Base-by-base conservation (phyloP, 2,329 filamentous ascomycete genomes). In the Diaporthe velutina region DNA sequence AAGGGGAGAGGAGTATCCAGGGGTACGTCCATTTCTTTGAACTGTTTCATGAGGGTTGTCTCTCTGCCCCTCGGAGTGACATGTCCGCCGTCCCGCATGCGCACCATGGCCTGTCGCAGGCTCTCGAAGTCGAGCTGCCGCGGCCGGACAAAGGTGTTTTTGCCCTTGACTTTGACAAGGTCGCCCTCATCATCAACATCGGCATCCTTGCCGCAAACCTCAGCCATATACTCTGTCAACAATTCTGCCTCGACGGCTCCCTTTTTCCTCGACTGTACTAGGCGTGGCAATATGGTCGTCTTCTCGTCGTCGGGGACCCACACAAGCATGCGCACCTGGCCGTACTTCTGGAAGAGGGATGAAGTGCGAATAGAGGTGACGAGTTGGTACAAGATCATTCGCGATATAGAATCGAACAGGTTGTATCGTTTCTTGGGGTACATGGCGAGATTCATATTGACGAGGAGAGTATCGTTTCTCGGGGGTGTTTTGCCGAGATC, bases 241-340 rank as follows among this genome's bases (percentile, higher is more conserved):
- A 93, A 83, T 77, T 95, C 92, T 2, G 89, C 86, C 70, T 93
- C 86, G 6, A 94, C 81, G 6, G 90, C 86, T 30, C 87, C 81
- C 60, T 91, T 92, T 55, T 83, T 87, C n/a, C 93, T 89, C 1
- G 85, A 82, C 45, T 85, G 82, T 3, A 93, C 80, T 2, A 85
- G 84, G 70, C 89, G 89, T 0, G 96, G 93, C 10, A 98, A 74
- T 1, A 94, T 78, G 1, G 82, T 76, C 9, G 83, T 79, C 77
- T 91, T 91, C 73, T 95, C 93, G 0, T 89, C 85, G 57, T 92
- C 86, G 1, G 90, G 88, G 4, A 92, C 80, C 92, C 95, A 96
- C 52, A 96, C 81, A 1, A 98, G 87, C 86, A 96, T 93, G 66
- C 95, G 91, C 4, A 98, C 92, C 25, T 92, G 89, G 4, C 96